Base-by-base conservation (phyloP, 345 rosid genomes). In the Citrus glauca region DNA sequence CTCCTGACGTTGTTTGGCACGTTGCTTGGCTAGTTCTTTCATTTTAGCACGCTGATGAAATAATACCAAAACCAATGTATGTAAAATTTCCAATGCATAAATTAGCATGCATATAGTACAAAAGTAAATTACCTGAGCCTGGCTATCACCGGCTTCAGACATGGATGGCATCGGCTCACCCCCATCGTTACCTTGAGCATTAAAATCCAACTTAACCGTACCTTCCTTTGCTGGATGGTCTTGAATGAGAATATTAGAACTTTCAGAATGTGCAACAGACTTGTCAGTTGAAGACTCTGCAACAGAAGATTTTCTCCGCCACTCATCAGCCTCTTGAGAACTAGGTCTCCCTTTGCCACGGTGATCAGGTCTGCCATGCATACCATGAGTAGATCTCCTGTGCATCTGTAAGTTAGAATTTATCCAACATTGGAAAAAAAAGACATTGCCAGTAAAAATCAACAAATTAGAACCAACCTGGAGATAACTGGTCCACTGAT, bases 11-110 rank as follows among this genome's bases (percentile, higher is more conserved):
- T 89, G 97, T 73, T 85, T 92, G 74, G 81, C 82, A 77, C 92
- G 91, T 82, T 91, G 92, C 84, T 82, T 84, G 69, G 95, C 97
- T 72, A 87, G 81, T 80, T 91, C 98, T 86, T 74, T 89, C 93
- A 89, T 89, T 80, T 81, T 90, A 79, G 88, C 90, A 78, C 86
- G 93, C 99, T 97, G 87, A 81, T 81, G 24, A 72, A 59, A 77
- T 69, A 83, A 76, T 69, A 63, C 66, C 75, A 82, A 73, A 79
- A 68, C 79, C 35, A 48, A 32, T 79, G 30, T 33, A 17, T 33
- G 40, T 64, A 61, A 73, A 38, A 72, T 40, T 78, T 72, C 78
- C 40, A 37, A 73, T 53, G 33, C 74, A 70, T 48, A 70, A 71
- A 73, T 37, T 71, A 75, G 77, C 9, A 45, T 24, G 79, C 66